Conservation (phyloP, 169 alveolate genomes). For the Cryptosporidium ubiquitum region DNA sequence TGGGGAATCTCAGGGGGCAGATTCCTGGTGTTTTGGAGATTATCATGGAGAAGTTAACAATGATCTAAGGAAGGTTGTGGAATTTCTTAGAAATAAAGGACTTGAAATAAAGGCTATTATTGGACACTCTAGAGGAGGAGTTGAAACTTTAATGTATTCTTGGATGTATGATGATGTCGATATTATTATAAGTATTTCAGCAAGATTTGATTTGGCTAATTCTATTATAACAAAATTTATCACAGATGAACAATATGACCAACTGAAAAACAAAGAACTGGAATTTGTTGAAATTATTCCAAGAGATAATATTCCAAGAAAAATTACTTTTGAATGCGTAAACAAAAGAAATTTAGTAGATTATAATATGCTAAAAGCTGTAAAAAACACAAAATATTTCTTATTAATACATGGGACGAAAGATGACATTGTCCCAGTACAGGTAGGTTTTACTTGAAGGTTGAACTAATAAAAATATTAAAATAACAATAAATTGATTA, state of each 20-base stretch:
- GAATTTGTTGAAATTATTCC: slow-evolving; percentile 63
- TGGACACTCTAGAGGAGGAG: slow-evolving; percentile 81
- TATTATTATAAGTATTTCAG: slow-evolving; percentile 75
- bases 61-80: slow-evolving; percentile 72
- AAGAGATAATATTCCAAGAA: slow-evolving; percentile 68
- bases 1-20: slow-evolving; percentile 78
- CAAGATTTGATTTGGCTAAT: slow-evolving; percentile 75
- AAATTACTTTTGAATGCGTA: slow-evolving; percentile 51
- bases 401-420: slow-evolving; percentile 56
- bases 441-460: slow-evolving; percentile 12
- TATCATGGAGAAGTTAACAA: slow-evolving; percentile 75
- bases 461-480: background rate
- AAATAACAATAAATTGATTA: background rate
- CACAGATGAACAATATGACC: slow-evolving; percentile 2
- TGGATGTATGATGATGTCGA: slow-evolving; percentile 77
- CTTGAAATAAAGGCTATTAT: slow-evolving; percentile 56
- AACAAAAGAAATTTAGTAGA: slow-evolving; percentile 51
- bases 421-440: slow-evolving; percentile 58
- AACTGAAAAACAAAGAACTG: slow-evolving; percentile 16
- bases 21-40: slow-evolving; percentile 78
- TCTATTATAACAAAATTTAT: slow-evolving; percentile 51
- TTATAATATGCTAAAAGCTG: slow-evolving; percentile 30
- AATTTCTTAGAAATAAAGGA: slow-evolving; percentile 57
- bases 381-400: slow-evolving; percentile 43
- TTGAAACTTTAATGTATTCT: slow-evolving; percentile 76